These are phyloP conservation scores for Kalaharituber pfeilii DNA, from an alignment of 2,329 filamentous ascomycete species.

Conservation along the genomic window DNA sequence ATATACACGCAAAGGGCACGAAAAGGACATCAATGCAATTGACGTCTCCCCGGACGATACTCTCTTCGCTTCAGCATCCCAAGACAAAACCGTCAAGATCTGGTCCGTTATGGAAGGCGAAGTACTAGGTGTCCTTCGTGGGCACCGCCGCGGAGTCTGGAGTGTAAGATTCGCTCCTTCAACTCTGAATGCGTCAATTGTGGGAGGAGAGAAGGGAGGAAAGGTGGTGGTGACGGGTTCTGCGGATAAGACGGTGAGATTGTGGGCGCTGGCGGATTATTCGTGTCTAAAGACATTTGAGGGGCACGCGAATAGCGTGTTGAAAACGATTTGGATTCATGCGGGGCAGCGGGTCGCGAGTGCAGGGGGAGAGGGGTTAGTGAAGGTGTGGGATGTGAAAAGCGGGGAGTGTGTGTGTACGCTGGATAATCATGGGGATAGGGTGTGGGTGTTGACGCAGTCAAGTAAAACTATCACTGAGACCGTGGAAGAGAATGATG, in stretches of 20 bases:
- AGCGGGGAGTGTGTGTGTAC: slow-evolving; percentile 73
- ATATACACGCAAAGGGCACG: slow-evolving; percentile 88
- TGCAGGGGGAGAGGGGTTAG: slow-evolving; percentile 80
- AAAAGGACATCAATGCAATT: slow-evolving; percentile 96
- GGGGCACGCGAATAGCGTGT: slow-evolving; percentile 84
- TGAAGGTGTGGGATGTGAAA: slow-evolving; percentile 89
- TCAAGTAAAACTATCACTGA: slow-evolving; percentile 38
- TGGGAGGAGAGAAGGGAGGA: slow-evolving; percentile 50
- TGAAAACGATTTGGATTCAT: slow-evolving; percentile 80
- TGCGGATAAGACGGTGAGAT: slow-evolving; percentile 87
- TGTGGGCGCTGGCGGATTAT: slow-evolving; percentile 89
- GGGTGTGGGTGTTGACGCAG: slow-evolving; percentile 77
- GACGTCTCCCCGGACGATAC: slow-evolving; percentile 56
- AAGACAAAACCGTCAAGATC: slow-evolving; percentile 93
- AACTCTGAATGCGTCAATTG: slow-evolving; percentile 52
- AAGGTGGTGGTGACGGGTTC: slow-evolving; percentile 66
- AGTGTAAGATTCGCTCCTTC: slow-evolving; percentile 71
- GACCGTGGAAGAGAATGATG: slow-evolving; percentile 23
- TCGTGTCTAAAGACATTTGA: slow-evolving; percentile 86
- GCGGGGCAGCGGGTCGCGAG: slow-evolving; percentile 51
- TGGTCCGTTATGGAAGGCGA: slow-evolving; percentile 85
- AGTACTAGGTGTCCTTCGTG: slow-evolving; percentile 73
- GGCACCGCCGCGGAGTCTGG: slow-evolving; percentile 92
- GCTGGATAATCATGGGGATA: slow-evolving; percentile 89
- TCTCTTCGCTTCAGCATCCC: slow-evolving; percentile 89